These are phyloP conservation scores for Nemania bipapillata DNA, from an alignment of 2,329 filamentous ascomycete species.

Conservation along the genomic window DNA sequence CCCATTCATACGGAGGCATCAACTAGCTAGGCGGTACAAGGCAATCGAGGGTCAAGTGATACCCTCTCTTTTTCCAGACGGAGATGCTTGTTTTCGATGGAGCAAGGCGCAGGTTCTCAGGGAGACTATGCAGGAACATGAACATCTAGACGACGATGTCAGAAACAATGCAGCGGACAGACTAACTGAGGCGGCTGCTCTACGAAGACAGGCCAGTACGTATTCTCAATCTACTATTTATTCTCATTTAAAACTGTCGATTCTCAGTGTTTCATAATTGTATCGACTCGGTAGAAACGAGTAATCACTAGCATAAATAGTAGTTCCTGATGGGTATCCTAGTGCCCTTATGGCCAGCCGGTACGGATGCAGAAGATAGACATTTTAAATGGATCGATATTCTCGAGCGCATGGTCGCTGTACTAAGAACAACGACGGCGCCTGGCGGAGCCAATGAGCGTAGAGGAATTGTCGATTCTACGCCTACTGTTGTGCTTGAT, in stretches of 20 bases:
- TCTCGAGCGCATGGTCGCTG: not conserved
- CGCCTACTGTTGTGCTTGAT: not conserved
- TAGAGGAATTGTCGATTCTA: not conserved
- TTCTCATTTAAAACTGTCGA: not conserved
- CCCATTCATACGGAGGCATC: not conserved
- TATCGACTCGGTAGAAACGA: not conserved
- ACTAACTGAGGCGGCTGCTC: not conserved
- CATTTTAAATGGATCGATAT: constrained; percentile 5
- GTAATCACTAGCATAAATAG: not conserved
- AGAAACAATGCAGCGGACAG: not conserved
- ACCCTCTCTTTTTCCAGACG: not conserved
- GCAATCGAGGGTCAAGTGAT: not conserved
- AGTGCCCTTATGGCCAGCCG: constrained; percentile 1
- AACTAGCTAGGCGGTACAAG: not conserved
- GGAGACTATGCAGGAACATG: not conserved
- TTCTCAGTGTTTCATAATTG: too few relatives aligned
- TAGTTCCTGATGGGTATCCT: not conserved
- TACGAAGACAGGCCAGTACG: constrained; percentile 15
- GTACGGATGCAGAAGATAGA: not conserved
- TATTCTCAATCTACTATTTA: not conserved
- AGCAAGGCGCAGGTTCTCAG: not conserved
- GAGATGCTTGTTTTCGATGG: too few relatives aligned
- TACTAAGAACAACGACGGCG: not conserved
- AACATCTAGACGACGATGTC: fast-evolving
- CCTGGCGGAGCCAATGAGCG: fast-evolving